A percentile compares a stretch with the other conserved stretches of the same genome.
Evolutionary conservation across 208 protist genomes (phyloP).

Genomic region (Lotmaria passim): DNA sequence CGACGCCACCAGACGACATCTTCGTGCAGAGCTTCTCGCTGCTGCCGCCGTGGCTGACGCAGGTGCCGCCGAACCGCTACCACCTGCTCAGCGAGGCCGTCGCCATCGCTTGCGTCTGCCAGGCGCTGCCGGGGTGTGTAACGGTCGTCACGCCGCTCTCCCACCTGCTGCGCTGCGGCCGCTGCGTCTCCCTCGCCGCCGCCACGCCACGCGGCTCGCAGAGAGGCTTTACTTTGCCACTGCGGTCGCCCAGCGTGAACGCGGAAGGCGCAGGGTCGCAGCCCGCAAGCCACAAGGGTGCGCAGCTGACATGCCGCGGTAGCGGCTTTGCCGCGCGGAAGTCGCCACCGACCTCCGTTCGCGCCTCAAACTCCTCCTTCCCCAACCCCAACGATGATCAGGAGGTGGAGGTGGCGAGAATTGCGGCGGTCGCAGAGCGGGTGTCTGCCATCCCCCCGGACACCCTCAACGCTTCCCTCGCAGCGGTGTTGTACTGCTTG

Average conservation of each 20-base stretch:
- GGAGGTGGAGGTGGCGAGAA: neutral
- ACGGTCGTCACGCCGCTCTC: constrained; percentile 19
- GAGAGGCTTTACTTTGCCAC: too few species aligned
- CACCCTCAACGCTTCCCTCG: constrained; percentile 24
- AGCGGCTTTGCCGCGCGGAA: too few species aligned
- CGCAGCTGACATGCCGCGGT: too few species aligned
- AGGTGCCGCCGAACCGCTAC: constrained; percentile 47
- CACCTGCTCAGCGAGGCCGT: constrained; percentile 31
- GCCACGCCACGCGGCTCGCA: neutral
- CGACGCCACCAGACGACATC: neutral
- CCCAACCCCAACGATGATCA: neutral
- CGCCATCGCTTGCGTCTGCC: constrained; percentile 13
- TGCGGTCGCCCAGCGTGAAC: too few species aligned
- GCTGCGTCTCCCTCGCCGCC: neutral
- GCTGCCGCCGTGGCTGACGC: constrained; percentile 37
- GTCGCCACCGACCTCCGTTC: neutral
- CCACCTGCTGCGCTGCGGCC: constrained; percentile 14
- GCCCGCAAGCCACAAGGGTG: too few species aligned
- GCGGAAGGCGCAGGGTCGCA: too few species aligned
- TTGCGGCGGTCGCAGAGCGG: constrained; percentile 17
- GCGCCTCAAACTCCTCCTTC: neutral
- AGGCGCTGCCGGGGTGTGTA: constrained; percentile 32
- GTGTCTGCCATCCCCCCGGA: constrained; percentile 20
- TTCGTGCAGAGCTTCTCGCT: constrained; percentile 77
- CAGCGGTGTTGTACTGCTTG: constrained; percentile 19